A percentile compares a stretch with the other conserved stretches of the same genome.
These are phyloP conservation scores for Trichosporon coremiiforme DNA, from an alignment of 1,284 basidiomycete species.

Conservation along the genomic window DNA sequence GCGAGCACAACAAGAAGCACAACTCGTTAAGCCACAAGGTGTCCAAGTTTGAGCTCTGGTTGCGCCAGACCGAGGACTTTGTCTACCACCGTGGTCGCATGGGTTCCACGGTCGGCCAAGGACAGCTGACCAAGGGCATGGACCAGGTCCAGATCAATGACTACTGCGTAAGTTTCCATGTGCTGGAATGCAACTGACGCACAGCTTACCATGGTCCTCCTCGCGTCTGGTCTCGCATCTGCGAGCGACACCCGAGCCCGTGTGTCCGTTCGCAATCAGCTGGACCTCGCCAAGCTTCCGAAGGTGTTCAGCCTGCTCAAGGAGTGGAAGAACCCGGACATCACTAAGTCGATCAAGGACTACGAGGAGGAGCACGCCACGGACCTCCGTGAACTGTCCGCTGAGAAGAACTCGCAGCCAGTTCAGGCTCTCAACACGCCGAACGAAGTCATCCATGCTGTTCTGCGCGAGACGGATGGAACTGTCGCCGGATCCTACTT, in stretches of 20 bases:
- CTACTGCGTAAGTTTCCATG: conserved; percentile 48
- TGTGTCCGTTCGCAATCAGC: conserved; percentile 62
- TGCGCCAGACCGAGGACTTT: conserved; percentile 75
- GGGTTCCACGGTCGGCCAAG: conserved; percentile 92
- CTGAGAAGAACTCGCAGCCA: conserved; percentile 67
- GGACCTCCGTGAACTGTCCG: conserved; percentile 76
- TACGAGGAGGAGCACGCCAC: conserved; percentile 72
- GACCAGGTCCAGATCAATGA: conserved; percentile 41
- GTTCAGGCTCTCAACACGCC: conserved; percentile 72
- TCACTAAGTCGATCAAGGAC: conserved; percentile 70
- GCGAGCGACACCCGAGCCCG: conserved; percentile 49
- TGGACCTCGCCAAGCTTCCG: conserved; percentile 82
- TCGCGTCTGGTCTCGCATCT: conserved; percentile 40
- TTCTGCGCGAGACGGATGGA: conserved; percentile 73
- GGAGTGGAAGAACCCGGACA: conserved; percentile 62
- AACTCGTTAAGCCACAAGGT: conserved; percentile 62
- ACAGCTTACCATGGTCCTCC: conserved; percentile 42
- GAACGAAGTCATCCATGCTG: conserved; percentile 84
- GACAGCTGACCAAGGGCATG: conserved; percentile 71
- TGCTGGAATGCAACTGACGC: too few species aligned
- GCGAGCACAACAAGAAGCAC: conserved; percentile 40
- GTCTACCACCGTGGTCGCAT: conserved; percentile 86
- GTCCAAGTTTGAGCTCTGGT: conserved; percentile 82
- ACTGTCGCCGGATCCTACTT: conserved; percentile 83
- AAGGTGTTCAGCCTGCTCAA: conserved; percentile 73